Base-by-base conservation (phyloP, 1,139 yeast species). In the Suhomyces taliae region DNA sequence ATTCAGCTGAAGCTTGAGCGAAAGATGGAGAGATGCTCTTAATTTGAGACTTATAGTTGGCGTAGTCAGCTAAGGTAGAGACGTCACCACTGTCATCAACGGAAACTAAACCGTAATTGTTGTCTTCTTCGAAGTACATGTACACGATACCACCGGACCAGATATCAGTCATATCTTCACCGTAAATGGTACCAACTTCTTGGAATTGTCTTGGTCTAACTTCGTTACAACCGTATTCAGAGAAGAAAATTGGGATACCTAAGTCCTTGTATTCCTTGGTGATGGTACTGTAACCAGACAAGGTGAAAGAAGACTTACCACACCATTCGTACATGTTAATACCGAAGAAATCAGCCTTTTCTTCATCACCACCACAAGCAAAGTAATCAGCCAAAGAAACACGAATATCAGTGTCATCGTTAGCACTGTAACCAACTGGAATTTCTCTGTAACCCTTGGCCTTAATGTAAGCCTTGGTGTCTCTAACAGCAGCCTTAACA, bases 311-410 rank as follows among this genome's bases (percentile, higher is more conserved):
- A 27, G 93, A 81, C 39, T 69, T 59, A 56, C 97, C 97, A 78
- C 97, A 90, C 97, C 97, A 90, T 74, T 87, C 95, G 76, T 90
- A 90, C 90, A 87, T 87, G 81, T 90, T 90, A 62, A 90, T 84
- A 74, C 96, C 97, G 66, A 87, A 90, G 75, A 90, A 89, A 69
- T 90, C 97, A 47, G 95, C 95, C 57, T 78, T 77, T 40, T 67
- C 83, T 14, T 56, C 60, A 26, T 66, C 69, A 51, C 76, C 81
- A 66, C 93, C 93, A 72, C 96, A 89, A 62, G 88, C 81, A 67
- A 90, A 86, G 74, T 87, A 90, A 64, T 85, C 84, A 45, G 96
- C 96, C 55, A 87, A 78, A 37, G 81, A 70, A 52, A 78, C 79
- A 65, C 96, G 82, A 60, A 86, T 87, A 39, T 78, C 78, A 38